These are phyloP conservation scores for Candida coleopterorum DNA, from an alignment of 805 yeast genomes.

Conservation along the genomic window DNA sequence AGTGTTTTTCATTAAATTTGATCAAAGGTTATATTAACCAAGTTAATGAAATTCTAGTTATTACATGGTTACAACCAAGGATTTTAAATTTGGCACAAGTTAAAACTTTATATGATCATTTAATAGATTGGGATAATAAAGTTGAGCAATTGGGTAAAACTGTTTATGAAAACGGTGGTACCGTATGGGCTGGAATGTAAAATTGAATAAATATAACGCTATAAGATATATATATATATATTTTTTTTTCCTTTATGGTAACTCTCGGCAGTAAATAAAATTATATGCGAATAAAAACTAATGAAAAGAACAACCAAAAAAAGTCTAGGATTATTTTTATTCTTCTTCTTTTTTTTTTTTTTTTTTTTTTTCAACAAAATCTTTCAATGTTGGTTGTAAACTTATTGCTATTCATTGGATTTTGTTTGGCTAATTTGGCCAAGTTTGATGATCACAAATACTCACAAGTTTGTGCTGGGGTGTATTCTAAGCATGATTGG, in stretches of 20 bases:
- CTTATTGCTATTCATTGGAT: conserved; percentile 1
- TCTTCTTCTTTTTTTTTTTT: too few species aligned
- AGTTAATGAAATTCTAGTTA: conserved; percentile 68
- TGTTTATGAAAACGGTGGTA: conserved; percentile 35
- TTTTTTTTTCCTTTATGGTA: too few species aligned
- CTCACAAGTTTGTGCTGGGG: conserved; percentile 80
- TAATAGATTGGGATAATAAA: conserved; percentile 72
- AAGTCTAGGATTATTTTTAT: too few species aligned
- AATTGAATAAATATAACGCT: too few species aligned
- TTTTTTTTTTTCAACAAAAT: conserved; percentile 1
- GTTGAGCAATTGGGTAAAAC: conserved; percentile 56
- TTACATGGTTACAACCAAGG: conserved; percentile 96
- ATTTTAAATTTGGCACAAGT: conserved; percentile 82
- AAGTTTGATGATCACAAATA: conserved; percentile 40
- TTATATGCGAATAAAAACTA: too few species aligned
- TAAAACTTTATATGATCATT: conserved; percentile 64
- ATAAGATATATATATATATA: too few species aligned
- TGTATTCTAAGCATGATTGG: conserved; percentile 85
- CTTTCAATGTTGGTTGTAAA: too few species aligned
- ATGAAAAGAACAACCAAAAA: too few species aligned
- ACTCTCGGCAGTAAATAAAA: too few species aligned
- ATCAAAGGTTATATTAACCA: conserved; percentile 91
- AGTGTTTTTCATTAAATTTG: conserved; percentile 78
- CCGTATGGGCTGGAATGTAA: conserved; percentile 36
- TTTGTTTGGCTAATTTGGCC: conserved; percentile 39